Evolutionary conservation across 176 grass and related monocot genomes (phyloP).

Genomic region (Avena atlantica): DNA sequence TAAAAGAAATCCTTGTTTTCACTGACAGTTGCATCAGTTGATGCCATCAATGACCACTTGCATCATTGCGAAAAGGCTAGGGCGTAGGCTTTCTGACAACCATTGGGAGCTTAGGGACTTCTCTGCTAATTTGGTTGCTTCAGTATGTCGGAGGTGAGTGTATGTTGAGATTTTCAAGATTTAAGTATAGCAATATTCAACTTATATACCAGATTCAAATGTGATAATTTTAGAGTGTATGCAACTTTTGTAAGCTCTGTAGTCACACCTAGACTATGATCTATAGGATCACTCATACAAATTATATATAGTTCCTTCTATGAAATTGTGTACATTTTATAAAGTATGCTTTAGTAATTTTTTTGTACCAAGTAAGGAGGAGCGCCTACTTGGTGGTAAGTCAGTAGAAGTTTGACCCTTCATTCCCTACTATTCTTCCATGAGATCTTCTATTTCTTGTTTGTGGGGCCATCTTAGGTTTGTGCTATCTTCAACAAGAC

Average conservation of each 20-base stretch:
- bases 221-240: background rate
- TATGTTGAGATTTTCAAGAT: background rate
- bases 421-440: background rate
- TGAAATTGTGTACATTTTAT: background rate
- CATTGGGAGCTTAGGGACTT: conserved; percentile 96
- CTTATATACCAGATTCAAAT: background rate
- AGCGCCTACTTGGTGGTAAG: background rate
- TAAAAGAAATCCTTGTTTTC: conserved; percentile 38
- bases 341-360: background rate
- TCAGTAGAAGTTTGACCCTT: background rate
- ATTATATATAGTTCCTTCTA: background rate
- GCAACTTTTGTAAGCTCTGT: background rate
- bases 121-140: conserved; percentile 87
- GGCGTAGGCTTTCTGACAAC: conserved; percentile 78
- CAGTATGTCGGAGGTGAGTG: conserved; percentile 80
- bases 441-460: background rate
- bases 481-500: background rate
- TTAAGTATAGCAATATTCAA: background rate
- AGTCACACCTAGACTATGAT: background rate
- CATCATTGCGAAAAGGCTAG: conserved; percentile 85
- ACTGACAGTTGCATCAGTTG: conserved; percentile 84
- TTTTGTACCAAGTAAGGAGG: conserved; percentile 1
- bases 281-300: background rate
- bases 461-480: conserved; percentile 9
- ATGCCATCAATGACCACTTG: conserved; percentile 94